Base-by-base conservation (phyloP, 805 yeast species). In the Ogataea pini region DNA sequence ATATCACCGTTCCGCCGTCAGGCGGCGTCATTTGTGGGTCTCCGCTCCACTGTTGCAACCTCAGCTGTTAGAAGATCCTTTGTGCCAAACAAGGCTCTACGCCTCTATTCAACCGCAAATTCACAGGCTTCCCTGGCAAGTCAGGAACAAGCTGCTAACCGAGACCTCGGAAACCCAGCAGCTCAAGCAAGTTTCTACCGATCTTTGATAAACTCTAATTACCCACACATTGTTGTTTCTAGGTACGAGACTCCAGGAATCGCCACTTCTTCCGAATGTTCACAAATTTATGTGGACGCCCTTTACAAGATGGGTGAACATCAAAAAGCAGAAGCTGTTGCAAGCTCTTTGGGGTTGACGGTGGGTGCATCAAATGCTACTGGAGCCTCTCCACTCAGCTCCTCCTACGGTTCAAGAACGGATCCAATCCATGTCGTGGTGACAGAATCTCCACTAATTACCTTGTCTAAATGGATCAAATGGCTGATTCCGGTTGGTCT, bases 351-450 rank as follows among this genome's bases (percentile, higher is more conserved):
- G 20, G 68, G 75, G 19, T 36, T 58, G 40, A 36, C 57, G 4
- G 46, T 48, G 12, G 67, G 71, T n/a, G 68, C 67, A 16, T 44
- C 61, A 7, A 58, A 62, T 39, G 54, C 52, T 12, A 51, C 60
- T 19, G 60, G 65, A 50, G 50, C 8, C 51, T 47, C 22, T 19
- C 47, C 46, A 17, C 42, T 46, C 28, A 46, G 37, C 10, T 19
- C 43, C 10, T 56, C 62, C 52, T 27, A 67, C 57, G 96, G 96
- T 0, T 70, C 89, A 1, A 78, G 85, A 48, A 69, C 78, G 49
- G 96, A 89, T 52, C 99, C 99, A 1, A 78, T 94, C 33, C 96
- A 92, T 67, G 99, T 94, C n/a, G 78, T 92, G 14, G 87, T 94
- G 16, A 81, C 94, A 17, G 99, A 92, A 64, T 81, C 95, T 22